These are phyloP conservation scores for Rhodocollybia butyracea DNA, from an alignment of 768 basidiomycete genomes.

Conservation along the genomic window DNA sequence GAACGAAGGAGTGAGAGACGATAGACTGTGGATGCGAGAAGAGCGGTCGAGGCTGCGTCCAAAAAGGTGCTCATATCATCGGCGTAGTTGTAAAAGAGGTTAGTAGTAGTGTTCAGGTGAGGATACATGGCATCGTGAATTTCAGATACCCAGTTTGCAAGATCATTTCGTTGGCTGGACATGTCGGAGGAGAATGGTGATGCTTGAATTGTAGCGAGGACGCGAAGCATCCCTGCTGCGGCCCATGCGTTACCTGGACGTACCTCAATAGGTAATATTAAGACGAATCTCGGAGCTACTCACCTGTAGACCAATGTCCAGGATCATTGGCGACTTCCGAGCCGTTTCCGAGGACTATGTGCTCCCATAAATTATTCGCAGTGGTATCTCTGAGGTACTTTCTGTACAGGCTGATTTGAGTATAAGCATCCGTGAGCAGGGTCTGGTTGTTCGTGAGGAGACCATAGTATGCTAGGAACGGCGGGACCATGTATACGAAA, in stretches of 20 bases:
- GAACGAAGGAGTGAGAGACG: constrained; percentile 57
- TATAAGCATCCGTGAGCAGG: constrained; percentile 61
- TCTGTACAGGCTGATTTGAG: constrained; percentile 72
- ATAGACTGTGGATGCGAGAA: constrained; percentile 77
- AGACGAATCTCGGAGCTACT: background rate
- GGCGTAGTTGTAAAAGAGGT: constrained; percentile 72
- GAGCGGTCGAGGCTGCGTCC: constrained; percentile 70
- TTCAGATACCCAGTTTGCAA: constrained; percentile 64
- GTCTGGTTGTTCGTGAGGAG: constrained; percentile 50
- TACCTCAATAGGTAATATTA: constrained; percentile 1
- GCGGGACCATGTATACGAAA: constrained; percentile 72
- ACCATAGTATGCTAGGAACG: constrained; percentile 65
- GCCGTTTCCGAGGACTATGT: constrained; percentile 56
- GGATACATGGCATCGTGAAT: constrained; percentile 72
- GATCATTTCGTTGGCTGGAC: constrained; percentile 49
- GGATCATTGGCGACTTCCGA: constrained; percentile 40
- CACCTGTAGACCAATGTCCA: constrained; percentile 82
- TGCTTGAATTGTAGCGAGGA: constrained; percentile 67
- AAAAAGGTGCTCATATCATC: constrained; percentile 53
- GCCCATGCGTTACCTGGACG: constrained; percentile 82
- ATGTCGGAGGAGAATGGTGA: constrained; percentile 53
- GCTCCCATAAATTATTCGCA: constrained; percentile 67
- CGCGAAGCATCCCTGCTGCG: constrained; percentile 82
- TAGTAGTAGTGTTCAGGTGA: constrained; percentile 37
- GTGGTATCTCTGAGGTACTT: constrained; percentile 52